phyloP scores from a whole-genome alignment of 192 early-diverging fungal genomes.

The Mortierella claussenii region DNA sequence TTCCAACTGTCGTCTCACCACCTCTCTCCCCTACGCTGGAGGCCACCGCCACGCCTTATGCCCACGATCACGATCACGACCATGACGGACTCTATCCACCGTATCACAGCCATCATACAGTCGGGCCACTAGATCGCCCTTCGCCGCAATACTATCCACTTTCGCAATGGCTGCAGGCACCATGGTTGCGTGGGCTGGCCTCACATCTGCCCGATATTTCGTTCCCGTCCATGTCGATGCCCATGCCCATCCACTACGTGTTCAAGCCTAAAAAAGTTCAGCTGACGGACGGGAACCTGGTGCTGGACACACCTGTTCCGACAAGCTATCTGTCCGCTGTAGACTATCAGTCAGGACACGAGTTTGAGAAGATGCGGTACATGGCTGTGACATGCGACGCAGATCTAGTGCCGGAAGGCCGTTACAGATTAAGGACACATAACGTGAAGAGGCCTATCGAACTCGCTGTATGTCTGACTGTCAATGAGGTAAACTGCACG shows the following conservation, averaged over 20 bases:
- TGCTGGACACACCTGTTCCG: conserved; percentile 72
- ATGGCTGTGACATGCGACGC: conserved; percentile 78
- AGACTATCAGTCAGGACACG: conserved; percentile 59
- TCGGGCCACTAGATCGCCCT: conserved; percentile 5
- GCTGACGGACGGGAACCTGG: conserved; percentile 73
- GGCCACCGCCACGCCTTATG: conserved; percentile 39
- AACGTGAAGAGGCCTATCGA: conserved; percentile 79
- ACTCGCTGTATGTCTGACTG: conserved; percentile 92
- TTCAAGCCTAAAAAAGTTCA: conserved; percentile 62
- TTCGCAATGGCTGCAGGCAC: conserved; percentile 50
- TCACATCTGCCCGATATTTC: conserved; percentile 19
- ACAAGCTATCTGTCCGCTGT: conserved; percentile 61
- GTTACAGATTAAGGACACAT: conserved; percentile 73
- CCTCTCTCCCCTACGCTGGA: conserved; percentile 31
- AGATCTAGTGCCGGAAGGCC: conserved; percentile 61
- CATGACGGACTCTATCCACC: conserved; percentile 47
- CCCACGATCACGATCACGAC: too few species aligned
- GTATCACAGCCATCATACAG: conserved; percentile 4
- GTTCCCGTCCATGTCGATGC: conserved; percentile 49
- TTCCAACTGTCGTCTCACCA: conserved; percentile 10
- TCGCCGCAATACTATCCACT: conserved; percentile 36
- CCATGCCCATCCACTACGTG: conserved; percentile 33
- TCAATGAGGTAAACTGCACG: conserved; percentile 66
- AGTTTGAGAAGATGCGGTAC: conserved; percentile 78
- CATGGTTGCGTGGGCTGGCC: conserved; percentile 21